These are phyloP conservation scores for Neoscytalidium dimidiatum DNA, from an alignment of 2,329 filamentous ascomycete genomes.

Conservation along the genomic window DNA sequence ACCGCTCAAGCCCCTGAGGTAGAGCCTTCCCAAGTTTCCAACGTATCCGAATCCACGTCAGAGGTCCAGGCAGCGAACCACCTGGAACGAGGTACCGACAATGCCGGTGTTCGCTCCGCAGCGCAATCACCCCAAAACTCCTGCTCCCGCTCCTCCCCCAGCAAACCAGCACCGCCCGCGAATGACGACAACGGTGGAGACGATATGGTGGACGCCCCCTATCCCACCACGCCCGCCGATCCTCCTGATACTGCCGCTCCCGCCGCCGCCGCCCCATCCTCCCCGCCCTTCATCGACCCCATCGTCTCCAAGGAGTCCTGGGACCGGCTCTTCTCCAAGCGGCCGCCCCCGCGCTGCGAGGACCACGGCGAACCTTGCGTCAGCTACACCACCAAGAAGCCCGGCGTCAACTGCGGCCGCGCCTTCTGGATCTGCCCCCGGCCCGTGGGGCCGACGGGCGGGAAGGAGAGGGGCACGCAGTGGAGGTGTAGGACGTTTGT, in stretches of 20 bases:
- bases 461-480: conserved; percentile 79
- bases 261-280: not conserved
- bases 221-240: not conserved
- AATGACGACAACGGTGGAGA: too few species aligned
- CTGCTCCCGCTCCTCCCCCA: not conserved
- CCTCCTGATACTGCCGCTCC: not conserved
- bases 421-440: conserved; percentile 70
- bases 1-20: not conserved
- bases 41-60: not conserved
- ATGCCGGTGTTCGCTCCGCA: not conserved
- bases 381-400: conserved; percentile 81
- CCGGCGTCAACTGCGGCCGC: conserved; percentile 75
- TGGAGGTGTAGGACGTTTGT: conserved; percentile 90
- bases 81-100: not conserved
- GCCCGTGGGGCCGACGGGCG: conserved; percentile 82
- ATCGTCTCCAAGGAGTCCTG: conserved; percentile 78
- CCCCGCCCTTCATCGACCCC: conserved; percentile 58
- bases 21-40: not conserved
- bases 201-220: too few species aligned
- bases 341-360: conserved; percentile 76
- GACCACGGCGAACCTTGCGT: conserved; percentile 83
- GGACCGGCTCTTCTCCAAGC: conserved; percentile 79
- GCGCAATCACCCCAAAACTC: not conserved
- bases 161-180: not conserved
- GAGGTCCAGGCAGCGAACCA: not conserved